Conservation (phyloP, 495 filamentous ascomycete genomes). For the Ascodesmis nigricans region DNA sequence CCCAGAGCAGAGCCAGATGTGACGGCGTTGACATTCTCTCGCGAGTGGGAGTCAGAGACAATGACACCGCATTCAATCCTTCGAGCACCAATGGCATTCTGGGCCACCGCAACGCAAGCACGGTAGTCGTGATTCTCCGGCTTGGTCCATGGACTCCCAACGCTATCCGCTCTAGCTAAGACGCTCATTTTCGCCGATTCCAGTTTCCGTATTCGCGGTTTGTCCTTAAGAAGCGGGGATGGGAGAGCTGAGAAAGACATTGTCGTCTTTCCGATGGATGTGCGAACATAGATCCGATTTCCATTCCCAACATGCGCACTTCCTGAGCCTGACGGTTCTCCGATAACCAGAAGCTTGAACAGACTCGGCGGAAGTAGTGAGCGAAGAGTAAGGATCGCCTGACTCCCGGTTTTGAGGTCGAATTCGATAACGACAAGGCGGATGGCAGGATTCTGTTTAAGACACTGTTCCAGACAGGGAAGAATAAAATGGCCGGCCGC, state of each 20-base stretch:
- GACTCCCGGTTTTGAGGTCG: conserved; percentile 13
- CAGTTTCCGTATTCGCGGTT: not conserved
- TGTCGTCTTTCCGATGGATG: not conserved
- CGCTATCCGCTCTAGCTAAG: not conserved
- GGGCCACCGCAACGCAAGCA: too few species aligned
- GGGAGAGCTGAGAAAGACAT: not conserved
- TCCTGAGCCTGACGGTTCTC: not conserved
- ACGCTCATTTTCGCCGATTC: not conserved
- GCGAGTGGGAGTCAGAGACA: not conserved
- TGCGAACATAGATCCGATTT: not conserved
- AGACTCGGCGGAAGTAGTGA: not conserved
- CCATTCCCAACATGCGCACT: not conserved
- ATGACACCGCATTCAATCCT: not conserved
- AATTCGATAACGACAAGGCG: conserved; percentile 13
- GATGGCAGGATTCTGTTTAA: conserved; percentile 9
- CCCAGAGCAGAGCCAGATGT: too few species aligned
- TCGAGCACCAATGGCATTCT: not conserved
- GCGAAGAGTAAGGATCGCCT: conserved; percentile 13
- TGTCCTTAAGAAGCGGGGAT: not conserved
- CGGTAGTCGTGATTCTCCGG: not conserved
- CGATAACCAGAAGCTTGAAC: not conserved
- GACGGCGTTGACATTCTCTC: too few species aligned
- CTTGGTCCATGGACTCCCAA: not conserved
- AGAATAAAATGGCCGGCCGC: conserved; percentile 11
- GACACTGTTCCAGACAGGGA: conserved; percentile 9